Conservation (phyloP, 345 rosid species). For the Triadica sebifera region DNA sequence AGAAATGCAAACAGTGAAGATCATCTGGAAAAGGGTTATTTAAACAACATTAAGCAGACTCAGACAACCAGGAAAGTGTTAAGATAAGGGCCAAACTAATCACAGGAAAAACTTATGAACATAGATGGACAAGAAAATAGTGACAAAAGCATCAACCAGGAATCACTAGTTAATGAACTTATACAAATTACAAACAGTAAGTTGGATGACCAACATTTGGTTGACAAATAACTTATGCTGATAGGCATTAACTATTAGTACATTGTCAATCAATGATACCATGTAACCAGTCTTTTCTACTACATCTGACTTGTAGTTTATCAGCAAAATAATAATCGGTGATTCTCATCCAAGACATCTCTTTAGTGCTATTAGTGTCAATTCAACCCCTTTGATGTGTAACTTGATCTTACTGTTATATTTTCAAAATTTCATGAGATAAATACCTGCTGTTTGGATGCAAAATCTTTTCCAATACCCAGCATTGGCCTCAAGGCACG, state of each 20-base stretch:
- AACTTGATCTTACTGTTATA: not conserved
- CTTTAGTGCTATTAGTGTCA: not conserved
- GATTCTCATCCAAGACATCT: not conserved
- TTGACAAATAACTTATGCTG: not conserved
- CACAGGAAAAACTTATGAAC: not conserved
- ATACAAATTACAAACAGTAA: not conserved
- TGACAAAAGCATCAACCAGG: not conserved
- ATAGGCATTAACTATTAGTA: not conserved
- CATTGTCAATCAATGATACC: not conserved
- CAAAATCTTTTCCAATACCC: conserved; percentile 72
- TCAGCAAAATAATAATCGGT: not conserved
- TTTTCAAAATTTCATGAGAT: not conserved
- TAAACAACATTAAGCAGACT: not conserved
- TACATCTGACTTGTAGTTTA: not conserved
- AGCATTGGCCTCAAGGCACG: conserved; percentile 80
- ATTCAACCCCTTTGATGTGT: not conserved
- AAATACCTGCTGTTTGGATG: conserved; percentile 80
- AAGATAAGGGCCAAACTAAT: not conserved
- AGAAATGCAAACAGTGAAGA: not conserved
- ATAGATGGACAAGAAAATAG: not conserved
- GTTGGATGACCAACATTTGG: not conserved
- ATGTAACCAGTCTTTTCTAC: not conserved
- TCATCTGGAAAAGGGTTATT: not conserved
- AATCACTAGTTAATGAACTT: not conserved
- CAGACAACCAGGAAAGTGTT: not conserved